Conservation (phyloP, 495 filamentous ascomycete genomes). For the Trichoderma virens region DNA sequence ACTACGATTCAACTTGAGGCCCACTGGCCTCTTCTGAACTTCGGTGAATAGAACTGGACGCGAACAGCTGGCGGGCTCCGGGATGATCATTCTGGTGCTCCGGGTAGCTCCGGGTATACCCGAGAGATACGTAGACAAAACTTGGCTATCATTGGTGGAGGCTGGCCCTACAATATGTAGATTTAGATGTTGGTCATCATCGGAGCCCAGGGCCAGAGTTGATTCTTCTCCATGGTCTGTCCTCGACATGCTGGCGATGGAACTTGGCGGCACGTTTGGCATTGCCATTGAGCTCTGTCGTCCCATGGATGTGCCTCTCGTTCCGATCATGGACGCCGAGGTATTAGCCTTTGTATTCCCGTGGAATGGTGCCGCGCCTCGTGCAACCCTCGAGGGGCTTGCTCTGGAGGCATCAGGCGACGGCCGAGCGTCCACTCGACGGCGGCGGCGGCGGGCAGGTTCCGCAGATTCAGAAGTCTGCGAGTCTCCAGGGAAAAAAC, state of each 20-base stretch:
- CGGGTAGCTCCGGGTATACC: conserved; percentile 16
- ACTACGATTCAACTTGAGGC: conserved; percentile 39
- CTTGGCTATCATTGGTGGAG: conserved; percentile 43
- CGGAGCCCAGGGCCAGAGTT: conserved; percentile 13
- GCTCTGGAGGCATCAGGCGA: background rate
- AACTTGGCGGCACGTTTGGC: background rate
- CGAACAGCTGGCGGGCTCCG: conserved; percentile 2
- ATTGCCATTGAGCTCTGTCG: background rate
- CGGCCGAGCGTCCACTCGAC: background rate
- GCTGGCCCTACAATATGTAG: conserved; percentile 44
- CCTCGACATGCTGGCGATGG: background rate
- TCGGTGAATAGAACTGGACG: conserved; percentile 11
- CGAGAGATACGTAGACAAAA: conserved; percentile 46
- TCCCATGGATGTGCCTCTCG: background rate
- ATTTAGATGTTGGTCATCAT: conserved; percentile 27
- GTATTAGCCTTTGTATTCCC: background rate
- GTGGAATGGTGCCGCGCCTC: background rate
- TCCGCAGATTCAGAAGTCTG: background rate
- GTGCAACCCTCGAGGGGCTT: background rate
- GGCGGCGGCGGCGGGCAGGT: background rate
- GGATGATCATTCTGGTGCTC: conserved; percentile 15
- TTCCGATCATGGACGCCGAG: background rate
- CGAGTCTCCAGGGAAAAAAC: conserved; percentile 17
- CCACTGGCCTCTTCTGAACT: conserved; percentile 32
- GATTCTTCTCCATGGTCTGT: background rate